phyloP scores from a whole-genome alignment of 2,329 filamentous ascomycete species.

The Xylaria arbuscula region DNA sequence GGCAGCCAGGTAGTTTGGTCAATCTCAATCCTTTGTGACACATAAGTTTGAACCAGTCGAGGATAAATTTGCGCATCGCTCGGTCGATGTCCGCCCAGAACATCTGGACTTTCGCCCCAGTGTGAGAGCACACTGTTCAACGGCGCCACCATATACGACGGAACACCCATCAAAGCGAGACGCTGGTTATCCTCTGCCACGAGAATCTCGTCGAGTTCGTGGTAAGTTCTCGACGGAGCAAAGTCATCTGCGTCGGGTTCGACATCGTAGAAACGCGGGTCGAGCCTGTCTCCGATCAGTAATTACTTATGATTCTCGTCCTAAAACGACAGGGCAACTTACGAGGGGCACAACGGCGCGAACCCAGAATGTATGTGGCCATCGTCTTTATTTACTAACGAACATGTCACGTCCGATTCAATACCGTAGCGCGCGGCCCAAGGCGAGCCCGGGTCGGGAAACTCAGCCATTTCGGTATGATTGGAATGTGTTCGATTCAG shows the following conservation, averaged over 20 bases:
- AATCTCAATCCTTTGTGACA: constrained; percentile 13
- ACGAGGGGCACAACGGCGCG: constrained; percentile 1
- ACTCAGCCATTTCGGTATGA: constrained; percentile 1
- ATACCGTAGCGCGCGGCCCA: constrained; percentile 7
- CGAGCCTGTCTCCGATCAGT: constrained; percentile 4
- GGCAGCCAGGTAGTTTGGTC: constrained; percentile 9
- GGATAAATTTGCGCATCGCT: not conserved
- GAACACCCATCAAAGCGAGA: not conserved
- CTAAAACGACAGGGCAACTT: not conserved
- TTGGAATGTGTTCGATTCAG: not conserved
- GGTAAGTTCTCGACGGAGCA: not conserved
- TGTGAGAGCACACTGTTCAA: constrained; percentile 2
- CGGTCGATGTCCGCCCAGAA: constrained; percentile 14
- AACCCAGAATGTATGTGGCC: constrained; percentile 9
- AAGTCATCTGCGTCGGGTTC: not conserved
- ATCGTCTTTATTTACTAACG: not conserved
- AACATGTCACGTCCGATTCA: not conserved
- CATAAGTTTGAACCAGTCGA: not conserved
- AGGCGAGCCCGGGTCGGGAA: not conserved
- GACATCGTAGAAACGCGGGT: constrained; percentile 10
- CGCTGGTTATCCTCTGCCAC: constrained; percentile 5
- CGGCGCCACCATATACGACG: not conserved
- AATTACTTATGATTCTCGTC: not conserved
- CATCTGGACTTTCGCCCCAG: not conserved
- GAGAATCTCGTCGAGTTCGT: constrained; percentile 10